Evolutionary conservation across 345 rosid species (phyloP), one percentile per base, ranked within the genome.

Genomic region (Melastoma malabathricum): DNA sequence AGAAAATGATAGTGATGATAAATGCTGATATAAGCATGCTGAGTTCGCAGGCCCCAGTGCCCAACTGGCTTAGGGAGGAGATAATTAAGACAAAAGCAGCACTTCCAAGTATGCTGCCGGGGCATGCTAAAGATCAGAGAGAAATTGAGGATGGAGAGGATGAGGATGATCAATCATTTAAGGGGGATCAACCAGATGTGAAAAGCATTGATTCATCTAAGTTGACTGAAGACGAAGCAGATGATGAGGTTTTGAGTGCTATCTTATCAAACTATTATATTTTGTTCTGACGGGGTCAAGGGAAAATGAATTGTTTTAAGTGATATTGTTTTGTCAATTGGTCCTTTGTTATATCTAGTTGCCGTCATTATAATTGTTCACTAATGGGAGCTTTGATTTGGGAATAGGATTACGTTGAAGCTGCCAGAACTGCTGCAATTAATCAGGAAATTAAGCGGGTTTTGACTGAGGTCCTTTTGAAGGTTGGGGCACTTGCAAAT

Each of bases 31-130:
- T 60, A 31, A 61, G 46, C 62, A 70, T 34, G 53, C 58, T 56
- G 46, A 31, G 48, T 47, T 70, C 67, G 59, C 81, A 93, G 99
- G 87, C 77, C 50, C 70, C 82, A 59, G 89, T 93, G 46, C 99
- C 99, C 66, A 81, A 79, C 66, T 93, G 99, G 99, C 95, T 93
- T 49, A 81, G 81, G 70, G 99, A 88, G 62, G 97, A 93, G 71
- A 73, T 93, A 57, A 73, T 81, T 54, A 88, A 86, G 83, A 84
- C 75, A 54, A 90, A 85, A 75, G 75, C 84, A 31, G 70, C 77
- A 53, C 66, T 76, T 62, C 59, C 82, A 44, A 83, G 74, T 66
- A 69, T 90, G 55, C 76, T 88, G 53, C 57, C 72, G 39, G 94
- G 76, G 56, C 69, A 72, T 73, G 56, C 75, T 57, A 72, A 58